phyloP scores from a whole-genome alignment of 495 filamentous ascomycete species.

The Penicillium argentinense region DNA sequence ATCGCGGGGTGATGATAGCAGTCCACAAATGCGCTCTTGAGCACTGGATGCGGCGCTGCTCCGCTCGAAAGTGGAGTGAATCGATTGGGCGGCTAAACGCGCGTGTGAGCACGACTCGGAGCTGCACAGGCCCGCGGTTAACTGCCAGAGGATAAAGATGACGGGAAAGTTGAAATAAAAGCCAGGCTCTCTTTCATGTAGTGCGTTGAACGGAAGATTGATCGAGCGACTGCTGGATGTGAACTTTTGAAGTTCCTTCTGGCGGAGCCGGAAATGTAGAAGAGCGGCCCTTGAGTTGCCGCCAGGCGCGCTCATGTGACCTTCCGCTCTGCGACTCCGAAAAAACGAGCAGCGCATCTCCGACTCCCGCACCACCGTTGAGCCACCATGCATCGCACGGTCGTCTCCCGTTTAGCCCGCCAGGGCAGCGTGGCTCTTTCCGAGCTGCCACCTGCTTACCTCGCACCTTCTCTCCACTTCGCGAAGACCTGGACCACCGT shows the following conservation, averaged over 20 bases:
- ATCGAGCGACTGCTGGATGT: neutral
- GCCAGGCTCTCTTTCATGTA: no score
- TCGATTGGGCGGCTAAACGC: slow-evolving; percentile 38
- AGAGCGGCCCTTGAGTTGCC: slow-evolving; percentile 7
- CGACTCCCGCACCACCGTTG: slow-evolving; percentile 13
- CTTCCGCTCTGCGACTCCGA: slow-evolving; percentile 8
- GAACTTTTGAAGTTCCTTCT: neutral
- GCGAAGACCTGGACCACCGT: slow-evolving; percentile 30
- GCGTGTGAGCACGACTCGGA: slow-evolving; percentile 31
- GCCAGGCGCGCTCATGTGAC: slow-evolving; percentile 21
- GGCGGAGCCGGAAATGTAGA: neutral
- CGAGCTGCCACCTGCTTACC: slow-evolving; percentile 44
- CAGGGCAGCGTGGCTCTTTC: slow-evolving; percentile 33
- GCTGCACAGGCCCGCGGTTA: slow-evolving; percentile 26
- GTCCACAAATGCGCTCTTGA: slow-evolving; percentile 33
- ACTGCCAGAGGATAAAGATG: neutral
- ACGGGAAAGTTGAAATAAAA: neutral
- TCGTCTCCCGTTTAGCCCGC: slow-evolving; percentile 33
- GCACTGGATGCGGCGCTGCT: slow-evolving; percentile 39
- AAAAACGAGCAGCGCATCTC: slow-evolving; percentile 21
- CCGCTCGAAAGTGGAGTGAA: slow-evolving; percentile 39
- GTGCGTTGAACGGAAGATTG: no score
- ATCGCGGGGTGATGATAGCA: slow-evolving; percentile 22
- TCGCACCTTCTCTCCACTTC: slow-evolving; percentile 47
- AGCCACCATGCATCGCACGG: slow-evolving; percentile 43